These are phyloP conservation scores for Phytophthora meadii DNA, from an alignment of 352 stramenopile species.

Conservation along the genomic window DNA sequence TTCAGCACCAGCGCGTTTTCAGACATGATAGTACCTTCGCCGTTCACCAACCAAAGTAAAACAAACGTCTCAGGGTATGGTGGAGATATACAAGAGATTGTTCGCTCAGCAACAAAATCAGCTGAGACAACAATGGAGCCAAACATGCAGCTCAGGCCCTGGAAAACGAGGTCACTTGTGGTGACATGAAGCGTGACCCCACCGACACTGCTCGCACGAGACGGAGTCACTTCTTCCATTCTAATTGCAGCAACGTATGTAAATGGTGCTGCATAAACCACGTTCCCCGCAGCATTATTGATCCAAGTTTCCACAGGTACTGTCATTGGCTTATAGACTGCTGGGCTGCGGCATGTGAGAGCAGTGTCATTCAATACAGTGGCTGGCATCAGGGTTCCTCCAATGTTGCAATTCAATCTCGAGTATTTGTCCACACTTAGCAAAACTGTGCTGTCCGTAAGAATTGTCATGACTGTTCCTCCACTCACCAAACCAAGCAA, in stretches of 20 bases:
- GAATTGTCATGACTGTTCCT: slow-evolving; percentile 29
- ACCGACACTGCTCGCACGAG: slow-evolving; percentile 19
- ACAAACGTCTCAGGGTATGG: slow-evolving; percentile 16
- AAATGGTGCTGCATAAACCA: slow-evolving; percentile 9
- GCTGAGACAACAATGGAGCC: slow-evolving; percentile 31
- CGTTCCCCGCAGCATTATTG: slow-evolving; percentile 3
- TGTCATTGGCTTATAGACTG: slow-evolving; percentile 27
- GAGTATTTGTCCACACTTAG: slow-evolving; percentile 15
- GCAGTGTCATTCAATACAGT: slow-evolving; percentile 26
- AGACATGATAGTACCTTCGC: slow-evolving; percentile 25
- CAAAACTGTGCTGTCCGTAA: slow-evolving; percentile 33
- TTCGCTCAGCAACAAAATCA: slow-evolving; percentile 15
- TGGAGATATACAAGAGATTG: slow-evolving; percentile 46
- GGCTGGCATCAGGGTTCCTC: slow-evolving; percentile 24
- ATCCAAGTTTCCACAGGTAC: slow-evolving; percentile 36
- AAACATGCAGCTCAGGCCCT: slow-evolving; percentile 48
- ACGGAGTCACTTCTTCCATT: slow-evolving; percentile 26
- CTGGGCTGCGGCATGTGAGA: slow-evolving; percentile 37
- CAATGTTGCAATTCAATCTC: slow-evolving; percentile 42
- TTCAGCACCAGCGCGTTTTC: slow-evolving; percentile 52
- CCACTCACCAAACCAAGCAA: slow-evolving; percentile 24
- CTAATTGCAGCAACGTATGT: slow-evolving; percentile 30
- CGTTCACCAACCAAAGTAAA: slow-evolving; percentile 39
- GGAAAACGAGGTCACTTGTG: slow-evolving; percentile 17
- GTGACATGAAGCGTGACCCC: slow-evolving; percentile 26